Evolutionary conservation across 1,284 basidiomycete genomes (phyloP).

Genomic region (Inonotus obliquus): DNA sequence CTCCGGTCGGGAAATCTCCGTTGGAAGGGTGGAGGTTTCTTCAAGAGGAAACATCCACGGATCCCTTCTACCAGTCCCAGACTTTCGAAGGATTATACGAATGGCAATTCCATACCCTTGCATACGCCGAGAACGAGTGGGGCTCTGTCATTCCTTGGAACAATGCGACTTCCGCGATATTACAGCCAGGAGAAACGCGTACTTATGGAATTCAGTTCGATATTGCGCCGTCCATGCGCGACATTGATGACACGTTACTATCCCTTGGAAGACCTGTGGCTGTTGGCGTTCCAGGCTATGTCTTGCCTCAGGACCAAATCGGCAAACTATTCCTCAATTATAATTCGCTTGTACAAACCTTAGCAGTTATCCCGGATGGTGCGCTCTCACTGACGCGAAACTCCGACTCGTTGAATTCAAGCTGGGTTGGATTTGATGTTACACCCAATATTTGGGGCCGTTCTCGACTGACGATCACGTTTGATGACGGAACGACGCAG

Average conservation of each 20-base stretch:
- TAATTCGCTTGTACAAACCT: slow-evolving; percentile 35
- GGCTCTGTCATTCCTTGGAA: slow-evolving; percentile 50
- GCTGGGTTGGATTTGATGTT: slow-evolving; percentile 48
- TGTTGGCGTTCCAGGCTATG: slow-evolving; percentile 50
- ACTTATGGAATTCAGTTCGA: slow-evolving; percentile 53
- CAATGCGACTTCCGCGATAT: slow-evolving; percentile 43
- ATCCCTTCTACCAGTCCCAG: slow-evolving; percentile 53
- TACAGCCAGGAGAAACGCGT: slow-evolving; percentile 44
- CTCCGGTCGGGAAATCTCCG: slow-evolving; percentile 45
- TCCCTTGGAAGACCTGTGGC: slow-evolving; percentile 43
- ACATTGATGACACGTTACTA: slow-evolving; percentile 43
- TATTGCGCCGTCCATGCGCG: slow-evolving; percentile 45
- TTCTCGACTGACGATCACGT: slow-evolving; percentile 45
- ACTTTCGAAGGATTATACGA: slow-evolving; percentile 58
- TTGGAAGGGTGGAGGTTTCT: slow-evolving; percentile 59
- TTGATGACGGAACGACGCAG: slow-evolving; percentile 46
- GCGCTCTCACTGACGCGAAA: slow-evolving; percentile 45
- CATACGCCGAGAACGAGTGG: slow-evolving; percentile 57
- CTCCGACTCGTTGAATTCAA: slow-evolving; percentile 36
- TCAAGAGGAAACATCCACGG: slow-evolving; percentile 40
- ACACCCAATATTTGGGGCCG: slow-evolving; percentile 46
- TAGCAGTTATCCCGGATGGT: slow-evolving; percentile 43
- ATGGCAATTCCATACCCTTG: slow-evolving; percentile 57
- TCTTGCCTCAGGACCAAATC: slow-evolving; percentile 44
- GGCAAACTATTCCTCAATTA: slow-evolving; percentile 52